Conservation (phyloP, 2,329 filamentous ascomycete genomes). For the Fusarium sp. region DNA sequence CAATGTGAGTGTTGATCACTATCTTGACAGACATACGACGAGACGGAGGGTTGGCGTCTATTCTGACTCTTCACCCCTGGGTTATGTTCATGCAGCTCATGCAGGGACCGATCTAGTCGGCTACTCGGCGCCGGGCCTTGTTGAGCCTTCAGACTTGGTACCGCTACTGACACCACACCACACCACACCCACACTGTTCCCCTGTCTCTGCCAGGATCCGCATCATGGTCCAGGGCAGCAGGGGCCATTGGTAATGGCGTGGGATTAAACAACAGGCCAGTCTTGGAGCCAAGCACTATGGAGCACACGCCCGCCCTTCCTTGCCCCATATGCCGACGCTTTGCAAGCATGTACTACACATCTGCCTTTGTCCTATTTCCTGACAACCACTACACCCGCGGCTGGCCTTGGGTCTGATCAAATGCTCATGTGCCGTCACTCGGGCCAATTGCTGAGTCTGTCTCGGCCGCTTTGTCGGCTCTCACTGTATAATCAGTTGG, state of each 20-base stretch:
- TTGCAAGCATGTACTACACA: conserved; percentile 3
- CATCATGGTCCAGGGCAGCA: conserved; percentile 23
- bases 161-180: neutral
- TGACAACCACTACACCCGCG: conserved; percentile 1
- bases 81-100: conserved; percentile 33
- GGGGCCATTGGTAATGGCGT: conserved; percentile 18
- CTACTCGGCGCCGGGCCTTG: conserved; percentile 3
- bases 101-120: conserved; percentile 37
- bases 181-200: conserved; percentile 13
- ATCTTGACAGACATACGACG: conserved; percentile 19
- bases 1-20: conserved; percentile 7
- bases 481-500: conserved; percentile 30
- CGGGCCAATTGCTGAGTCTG: conserved; percentile 18
- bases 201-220: conserved; percentile 29
- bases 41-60: conserved; percentile 27
- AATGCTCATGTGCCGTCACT: conserved; percentile 9
- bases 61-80: conserved; percentile 27
- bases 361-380: conserved; percentile 32
- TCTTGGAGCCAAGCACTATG: conserved; percentile 19
- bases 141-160: neutral
- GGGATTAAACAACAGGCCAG: conserved; percentile 13
- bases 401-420: conserved; percentile 9
- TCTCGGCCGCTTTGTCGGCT: conserved; percentile 9
- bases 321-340: conserved; percentile 19
- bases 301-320: conserved; percentile 10